Conservation (phyloP, 805 yeast species). For the Lachancea kluyveri region DNA sequence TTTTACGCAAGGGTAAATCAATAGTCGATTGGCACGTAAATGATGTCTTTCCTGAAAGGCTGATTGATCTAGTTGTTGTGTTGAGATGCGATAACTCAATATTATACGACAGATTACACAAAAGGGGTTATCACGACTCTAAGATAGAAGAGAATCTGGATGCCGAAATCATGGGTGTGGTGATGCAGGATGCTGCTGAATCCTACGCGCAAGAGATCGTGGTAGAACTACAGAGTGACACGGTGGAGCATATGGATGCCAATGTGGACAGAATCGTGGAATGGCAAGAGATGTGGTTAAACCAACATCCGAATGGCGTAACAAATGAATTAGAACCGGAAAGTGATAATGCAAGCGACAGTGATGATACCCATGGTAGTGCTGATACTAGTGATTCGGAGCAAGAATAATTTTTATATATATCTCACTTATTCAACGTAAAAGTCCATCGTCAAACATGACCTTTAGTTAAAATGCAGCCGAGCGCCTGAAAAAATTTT, state of each 20-base stretch:
- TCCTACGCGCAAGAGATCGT: constrained; percentile 75
- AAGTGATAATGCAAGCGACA: constrained; percentile 7
- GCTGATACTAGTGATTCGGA: constrained; percentile 3
- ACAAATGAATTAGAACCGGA: constrained; percentile 39
- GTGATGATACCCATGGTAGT: constrained; percentile 11
- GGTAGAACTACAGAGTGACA: constrained; percentile 69
- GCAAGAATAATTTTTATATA: constrained; percentile 1
- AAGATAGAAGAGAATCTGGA: constrained; percentile 90
- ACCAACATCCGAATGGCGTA: constrained; percentile 58
- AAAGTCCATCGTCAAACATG: too few species aligned
- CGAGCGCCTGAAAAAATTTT: too few species aligned
- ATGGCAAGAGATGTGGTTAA: constrained; percentile 75
- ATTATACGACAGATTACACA: constrained; percentile 67
- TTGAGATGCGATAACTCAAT: constrained; percentile 67
- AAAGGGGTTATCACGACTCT: constrained; percentile 70
- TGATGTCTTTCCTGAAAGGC: constrained; percentile 88
- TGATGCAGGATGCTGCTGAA: constrained; percentile 80
- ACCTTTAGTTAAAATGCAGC: background rate
- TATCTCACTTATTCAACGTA: constrained; percentile 1
- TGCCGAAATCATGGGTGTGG: constrained; percentile 94
- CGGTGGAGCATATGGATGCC: constrained; percentile 70
- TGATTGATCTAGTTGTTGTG: constrained; percentile 89
- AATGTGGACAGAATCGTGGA: constrained; percentile 68
- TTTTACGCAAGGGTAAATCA: constrained; percentile 78
- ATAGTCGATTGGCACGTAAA: constrained; percentile 97